A percentile compares a stretch with the other conserved stretches of the same genome.
Evolutionary conservation across 306 rosid species (phyloP).

Genomic region (Lathyrus tuberosus): DNA sequence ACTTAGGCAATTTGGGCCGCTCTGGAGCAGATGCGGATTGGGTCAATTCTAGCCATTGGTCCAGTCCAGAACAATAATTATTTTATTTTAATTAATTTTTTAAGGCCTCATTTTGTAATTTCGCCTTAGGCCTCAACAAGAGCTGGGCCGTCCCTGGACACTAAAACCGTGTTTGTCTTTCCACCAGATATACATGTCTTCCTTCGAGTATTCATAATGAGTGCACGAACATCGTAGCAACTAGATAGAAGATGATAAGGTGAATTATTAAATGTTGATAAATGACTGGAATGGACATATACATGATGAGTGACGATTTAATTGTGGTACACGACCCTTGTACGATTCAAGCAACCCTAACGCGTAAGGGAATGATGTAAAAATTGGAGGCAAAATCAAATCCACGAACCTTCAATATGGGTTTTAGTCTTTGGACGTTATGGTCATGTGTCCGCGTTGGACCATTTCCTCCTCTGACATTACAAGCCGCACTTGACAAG

Average conservation of each 20-base stretch:
- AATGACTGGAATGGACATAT: not conserved
- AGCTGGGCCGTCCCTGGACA: too few species aligned
- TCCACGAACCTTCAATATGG: not conserved
- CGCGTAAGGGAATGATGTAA: conserved; percentile 3
- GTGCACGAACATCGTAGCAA: conserved; percentile 5
- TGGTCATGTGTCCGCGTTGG: conserved; percentile 12
- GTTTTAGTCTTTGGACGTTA: conserved; percentile 25
- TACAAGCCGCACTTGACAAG: not conserved
- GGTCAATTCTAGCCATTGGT: too few species aligned
- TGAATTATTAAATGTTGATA: not conserved
- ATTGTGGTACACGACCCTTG: conserved; percentile 29
- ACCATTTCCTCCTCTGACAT: not conserved
- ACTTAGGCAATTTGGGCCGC: too few species aligned
- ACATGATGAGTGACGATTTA: conserved; percentile 5
- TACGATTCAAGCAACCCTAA: conserved; percentile 7
- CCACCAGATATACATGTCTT: too few species aligned
- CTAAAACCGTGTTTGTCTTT: too few species aligned
- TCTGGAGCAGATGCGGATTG: too few species aligned
- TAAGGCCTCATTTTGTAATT: too few species aligned
- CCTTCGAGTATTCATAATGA: not conserved
- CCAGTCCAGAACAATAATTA: too few species aligned
- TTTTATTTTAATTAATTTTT: too few species aligned
- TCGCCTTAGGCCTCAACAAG: too few species aligned
- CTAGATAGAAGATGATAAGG: not conserved
- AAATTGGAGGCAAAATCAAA: conserved; percentile 4